Base-by-base conservation (phyloP, 2,329 filamentous ascomycete species). In the Pyricularia sp. region DNA sequence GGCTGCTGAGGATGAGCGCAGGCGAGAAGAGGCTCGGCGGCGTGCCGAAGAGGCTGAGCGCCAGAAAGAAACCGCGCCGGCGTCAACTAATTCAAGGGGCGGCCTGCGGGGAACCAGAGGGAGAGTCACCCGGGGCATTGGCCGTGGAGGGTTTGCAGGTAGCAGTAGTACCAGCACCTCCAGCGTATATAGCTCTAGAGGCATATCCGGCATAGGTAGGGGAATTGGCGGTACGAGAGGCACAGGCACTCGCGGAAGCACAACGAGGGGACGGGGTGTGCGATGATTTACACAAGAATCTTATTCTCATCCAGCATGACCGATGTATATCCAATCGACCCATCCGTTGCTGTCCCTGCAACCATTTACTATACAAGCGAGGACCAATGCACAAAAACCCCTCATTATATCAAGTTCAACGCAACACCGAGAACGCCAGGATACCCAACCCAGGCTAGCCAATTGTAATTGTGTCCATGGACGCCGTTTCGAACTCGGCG, bases 1-100 rank as follows among this genome's bases (percentile, higher is more conserved):
- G 66, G 91, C 90, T 64, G 86, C 86, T 2, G 94, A 97, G 75
- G 91, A 95, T 69, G 91, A 95, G 77, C 86, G 90, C 71, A 86
- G 92, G 70, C 86, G 89, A 68, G 92, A 93, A 72, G 91, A 92
- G 36, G 85, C 89, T 14, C 74, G 88, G 79, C 82, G 87, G 69
- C 87, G 83, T 69, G 84, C 84, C 36, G 88, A 90, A 72, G 89
- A 90, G 67, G 86, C 88, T 42, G 85, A 88, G 70, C 79, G 77
- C 72, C 81, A 79, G 76, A 81, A 76, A 73, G 80, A 80, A 74
- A 79, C 80, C 70, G 78, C 70, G 55, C 33, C 69, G 33, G 68
- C 69, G 31, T 68, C 69, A 14, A 14, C 42, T 50, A 64, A 58
- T 65, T 50, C 30, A 12, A 63, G 63, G n/a, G 66, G 69, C 17